A percentile compares a stretch with the other conserved stretches of the same genome.
These are phyloP conservation scores for Paramecium octaurelia DNA, from an alignment of 73 alveolate genomes.

Conservation along the genomic window DNA sequence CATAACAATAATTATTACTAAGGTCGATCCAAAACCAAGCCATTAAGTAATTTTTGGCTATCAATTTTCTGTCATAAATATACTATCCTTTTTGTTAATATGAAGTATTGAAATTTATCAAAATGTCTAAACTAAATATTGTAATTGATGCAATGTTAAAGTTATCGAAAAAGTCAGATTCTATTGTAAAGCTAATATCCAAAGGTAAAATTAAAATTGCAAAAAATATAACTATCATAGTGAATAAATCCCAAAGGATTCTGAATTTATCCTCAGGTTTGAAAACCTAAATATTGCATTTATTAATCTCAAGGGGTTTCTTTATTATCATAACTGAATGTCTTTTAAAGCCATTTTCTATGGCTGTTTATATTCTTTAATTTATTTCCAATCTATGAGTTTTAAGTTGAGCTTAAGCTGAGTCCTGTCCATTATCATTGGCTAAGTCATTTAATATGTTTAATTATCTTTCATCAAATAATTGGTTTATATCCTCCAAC, in stretches of 20 bases:
- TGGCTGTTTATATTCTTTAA: neutral
- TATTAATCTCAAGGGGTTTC: neutral
- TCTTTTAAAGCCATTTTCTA: neutral
- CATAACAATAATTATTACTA: neutral
- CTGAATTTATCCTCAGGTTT: constrained; percentile 36
- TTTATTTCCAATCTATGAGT: neutral
- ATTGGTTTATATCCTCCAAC: neutral
- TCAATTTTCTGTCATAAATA: constrained; percentile 1
- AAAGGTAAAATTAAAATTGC: constrained; percentile 28
- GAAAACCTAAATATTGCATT: neutral
- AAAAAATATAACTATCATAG: constrained; percentile 16
- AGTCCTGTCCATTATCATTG: neutral
- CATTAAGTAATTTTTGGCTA: constrained; percentile 55
- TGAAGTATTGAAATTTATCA: constrained; percentile 26
- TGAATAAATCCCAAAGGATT: constrained; percentile 27
- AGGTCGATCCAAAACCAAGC: constrained; percentile 78
- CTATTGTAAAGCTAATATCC: constrained; percentile 18
- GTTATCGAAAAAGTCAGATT: neutral
- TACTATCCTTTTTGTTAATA: constrained; percentile 4
- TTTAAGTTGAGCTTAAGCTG: neutral
- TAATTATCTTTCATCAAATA: constrained; percentile 37
- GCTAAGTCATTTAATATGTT: constrained; percentile 11
- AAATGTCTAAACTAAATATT: constrained; percentile 27
- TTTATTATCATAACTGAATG: neutral
- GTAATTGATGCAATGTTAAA: neutral